Base-by-base conservation (phyloP, 2,329 filamentous ascomycete species). In the Hirsutella rhossiliensis region DNA sequence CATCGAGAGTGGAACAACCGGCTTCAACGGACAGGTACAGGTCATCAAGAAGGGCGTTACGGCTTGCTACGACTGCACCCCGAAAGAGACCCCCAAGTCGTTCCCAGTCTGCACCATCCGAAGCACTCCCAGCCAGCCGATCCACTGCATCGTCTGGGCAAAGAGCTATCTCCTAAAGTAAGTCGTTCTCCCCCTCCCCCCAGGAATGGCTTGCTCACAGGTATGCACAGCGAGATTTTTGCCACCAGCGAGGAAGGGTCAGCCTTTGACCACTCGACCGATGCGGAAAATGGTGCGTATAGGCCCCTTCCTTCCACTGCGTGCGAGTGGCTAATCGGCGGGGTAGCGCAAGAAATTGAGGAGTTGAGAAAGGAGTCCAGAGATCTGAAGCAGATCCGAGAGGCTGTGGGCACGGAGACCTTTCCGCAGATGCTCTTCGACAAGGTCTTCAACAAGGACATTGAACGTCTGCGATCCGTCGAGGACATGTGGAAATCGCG, bases 131-230 rank as follows among this genome's bases (percentile, higher is more conserved):
- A 94, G 85, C 51, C 90, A 97, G 56, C 87, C 90, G 1, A 97
- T 98, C 38, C 92, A 98, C 65, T 97, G 92, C 67, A 98, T 98
- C 48, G 90, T 98, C 2, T 98, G 92, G 92, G 90, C 78, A 18
- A 98, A 97, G 67, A 95, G 88, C 61, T 98, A 97, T 61, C 73
- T 98, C 9, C 76, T 98, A 48, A 92, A 87, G 64, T 67, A 55
- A 20, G 72, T 69, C 4, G 56, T 48, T n/a, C 17, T 38, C 15
- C 17, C 8, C 11, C n/a, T n/a, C 8, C 4, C 12, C 17, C 15
- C 13, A 12, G 5, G 20, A 15, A 37, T 28, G 11, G 17, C 6
- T n/a, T 37, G 38, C 45, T 47, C 3, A 47, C 27, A 4, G 5
- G 5, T 23, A 2, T 37, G 12, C 32, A 11, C 27, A 56, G 54